These are phyloP conservation scores for Geotrichum phurueaensis DNA, from an alignment of 1,139 yeast species.

Conservation along the genomic window DNA sequence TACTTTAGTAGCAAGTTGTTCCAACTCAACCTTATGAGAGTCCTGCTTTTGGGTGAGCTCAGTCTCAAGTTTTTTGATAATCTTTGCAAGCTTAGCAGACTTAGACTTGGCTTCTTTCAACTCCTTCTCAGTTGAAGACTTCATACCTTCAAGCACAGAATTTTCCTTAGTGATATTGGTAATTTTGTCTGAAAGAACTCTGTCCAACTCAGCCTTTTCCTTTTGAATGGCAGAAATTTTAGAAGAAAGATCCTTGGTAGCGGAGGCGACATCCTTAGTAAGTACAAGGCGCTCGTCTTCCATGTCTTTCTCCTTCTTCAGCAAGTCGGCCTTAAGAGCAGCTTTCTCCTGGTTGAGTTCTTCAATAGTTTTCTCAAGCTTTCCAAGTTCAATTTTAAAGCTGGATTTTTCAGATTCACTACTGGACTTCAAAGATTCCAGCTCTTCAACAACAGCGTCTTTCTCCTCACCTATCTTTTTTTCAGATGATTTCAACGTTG, in stretches of 20 bases:
- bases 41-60: neutral
- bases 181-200: slow-evolving; percentile 5
- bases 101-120: slow-evolving; percentile 15
- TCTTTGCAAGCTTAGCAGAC: slow-evolving; percentile 5
- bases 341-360: slow-evolving; percentile 13
- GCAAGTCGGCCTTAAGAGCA: slow-evolving; percentile 5
- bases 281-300: slow-evolving; percentile 19
- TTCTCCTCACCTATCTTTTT: slow-evolving; percentile 6
- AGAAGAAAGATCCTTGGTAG: slow-evolving; percentile 19
- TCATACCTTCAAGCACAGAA: slow-evolving; percentile 1
- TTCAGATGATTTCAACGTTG: neutral
- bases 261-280: slow-evolving; percentile 20
- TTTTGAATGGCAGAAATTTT: slow-evolving; percentile 18
- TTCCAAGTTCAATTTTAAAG: slow-evolving; percentile 9
- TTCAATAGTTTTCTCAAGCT: slow-evolving; percentile 9
- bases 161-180: neutral
- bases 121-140: neutral
- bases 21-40: slow-evolving; percentile 1
- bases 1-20: neutral
- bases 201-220: slow-evolving; percentile 12
- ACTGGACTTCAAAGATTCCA: slow-evolving; percentile 8
- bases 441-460: slow-evolving; percentile 8
- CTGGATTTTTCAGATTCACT: slow-evolving; percentile 4
- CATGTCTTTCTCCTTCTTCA: slow-evolving; percentile 14
- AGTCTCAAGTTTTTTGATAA: slow-evolving; percentile 3